A percentile compares a stretch with the other conserved stretches of the same genome.
phyloP scores from a whole-genome alignment of 2,329 filamentous ascomycete species.

The Verticillium tricorpus region DNA sequence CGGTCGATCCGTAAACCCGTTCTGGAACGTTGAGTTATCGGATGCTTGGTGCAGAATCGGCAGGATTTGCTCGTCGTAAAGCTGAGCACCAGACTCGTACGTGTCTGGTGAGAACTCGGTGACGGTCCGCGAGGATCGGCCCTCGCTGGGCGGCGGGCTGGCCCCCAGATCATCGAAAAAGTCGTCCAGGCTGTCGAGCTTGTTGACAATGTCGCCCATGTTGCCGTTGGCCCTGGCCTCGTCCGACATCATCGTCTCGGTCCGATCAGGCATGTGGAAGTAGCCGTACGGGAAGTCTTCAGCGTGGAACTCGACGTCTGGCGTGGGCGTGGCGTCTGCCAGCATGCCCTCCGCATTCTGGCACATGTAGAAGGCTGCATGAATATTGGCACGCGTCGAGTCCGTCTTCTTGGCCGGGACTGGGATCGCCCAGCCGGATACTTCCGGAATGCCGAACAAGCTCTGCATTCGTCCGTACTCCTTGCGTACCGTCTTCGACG shows the following conservation, averaged over 20 bases:
- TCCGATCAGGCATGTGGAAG: conserved; percentile 67
- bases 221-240: conserved; percentile 68
- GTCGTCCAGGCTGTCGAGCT: conserved; percentile 74
- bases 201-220: conserved; percentile 78
- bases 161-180: conserved; percentile 70
- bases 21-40: conserved; percentile 77
- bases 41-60: conserved; percentile 85
- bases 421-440: conserved; percentile 93
- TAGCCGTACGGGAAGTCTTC: conserved; percentile 85
- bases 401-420: conserved; percentile 86
- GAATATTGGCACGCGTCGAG: conserved; percentile 84
- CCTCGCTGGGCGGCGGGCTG: conserved; percentile 56
- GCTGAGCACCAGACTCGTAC: conserved; percentile 70
- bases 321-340: conserved; percentile 62
- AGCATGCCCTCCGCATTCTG: conserved; percentile 59
- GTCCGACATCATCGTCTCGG: conserved; percentile 91
- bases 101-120: conserved; percentile 62
- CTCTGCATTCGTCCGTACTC: conserved; percentile 94
- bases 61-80: conserved; percentile 90
- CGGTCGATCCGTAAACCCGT: conserved; percentile 74
- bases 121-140: conserved; percentile 57
- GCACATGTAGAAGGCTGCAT: conserved; percentile 94
- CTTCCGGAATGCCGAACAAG: conserved; percentile 92
- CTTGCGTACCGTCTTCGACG: conserved; percentile 80
- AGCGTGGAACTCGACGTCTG: conserved; percentile 86